phyloP scores from a whole-genome alignment of 2,329 filamentous ascomycete genomes.

The Colletotrichum ledebouriae region DNA sequence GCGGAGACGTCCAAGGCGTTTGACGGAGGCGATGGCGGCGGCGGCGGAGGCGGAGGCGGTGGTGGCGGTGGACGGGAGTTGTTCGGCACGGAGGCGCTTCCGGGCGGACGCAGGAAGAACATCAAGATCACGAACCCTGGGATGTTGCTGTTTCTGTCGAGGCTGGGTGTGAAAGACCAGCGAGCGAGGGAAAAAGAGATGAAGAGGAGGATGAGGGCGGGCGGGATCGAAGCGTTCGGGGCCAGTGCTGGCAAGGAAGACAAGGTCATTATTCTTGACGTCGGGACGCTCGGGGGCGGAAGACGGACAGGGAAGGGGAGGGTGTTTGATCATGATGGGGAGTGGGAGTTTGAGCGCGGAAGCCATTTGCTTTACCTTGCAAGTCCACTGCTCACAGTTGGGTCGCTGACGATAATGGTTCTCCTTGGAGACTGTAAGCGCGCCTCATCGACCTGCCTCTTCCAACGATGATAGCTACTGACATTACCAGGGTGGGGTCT shows the following conservation, averaged over 20 bases:
- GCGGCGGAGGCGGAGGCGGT: slow-evolving; percentile 11
- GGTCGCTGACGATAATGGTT: slow-evolving; percentile 59
- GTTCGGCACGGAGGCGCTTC: slow-evolving; percentile 23
- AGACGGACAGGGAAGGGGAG: slow-evolving; percentile 40
- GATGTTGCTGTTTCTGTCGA: slow-evolving; percentile 54
- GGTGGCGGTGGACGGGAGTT: slow-evolving; percentile 19
- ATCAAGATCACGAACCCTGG: slow-evolving; percentile 49
- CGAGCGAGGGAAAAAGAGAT: slow-evolving; percentile 49
- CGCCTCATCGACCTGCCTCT: not conserved
- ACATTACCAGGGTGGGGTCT: slow-evolving; percentile 60
- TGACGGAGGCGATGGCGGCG: slow-evolving; percentile 52
- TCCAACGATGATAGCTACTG: slow-evolving; percentile 31
- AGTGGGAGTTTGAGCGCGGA: slow-evolving; percentile 58
- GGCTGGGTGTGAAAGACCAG: slow-evolving; percentile 44
- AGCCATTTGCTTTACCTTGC: slow-evolving; percentile 64
- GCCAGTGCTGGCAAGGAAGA: slow-evolving; percentile 2
- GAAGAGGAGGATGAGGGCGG: slow-evolving; percentile 46
- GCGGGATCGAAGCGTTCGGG: slow-evolving; percentile 17
- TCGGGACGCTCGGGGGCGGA: slow-evolving; percentile 46
- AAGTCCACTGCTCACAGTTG: slow-evolving; percentile 61
- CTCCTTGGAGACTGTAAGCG: slow-evolving; percentile 59
- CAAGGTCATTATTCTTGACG: slow-evolving; percentile 26
- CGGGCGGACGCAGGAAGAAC: slow-evolving; percentile 15
- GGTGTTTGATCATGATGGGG: slow-evolving; percentile 47
- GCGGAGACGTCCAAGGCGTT: slow-evolving; percentile 64